Conservation (phyloP, 352 stramenopile genomes). For the Pythium rishiriense region DNA sequence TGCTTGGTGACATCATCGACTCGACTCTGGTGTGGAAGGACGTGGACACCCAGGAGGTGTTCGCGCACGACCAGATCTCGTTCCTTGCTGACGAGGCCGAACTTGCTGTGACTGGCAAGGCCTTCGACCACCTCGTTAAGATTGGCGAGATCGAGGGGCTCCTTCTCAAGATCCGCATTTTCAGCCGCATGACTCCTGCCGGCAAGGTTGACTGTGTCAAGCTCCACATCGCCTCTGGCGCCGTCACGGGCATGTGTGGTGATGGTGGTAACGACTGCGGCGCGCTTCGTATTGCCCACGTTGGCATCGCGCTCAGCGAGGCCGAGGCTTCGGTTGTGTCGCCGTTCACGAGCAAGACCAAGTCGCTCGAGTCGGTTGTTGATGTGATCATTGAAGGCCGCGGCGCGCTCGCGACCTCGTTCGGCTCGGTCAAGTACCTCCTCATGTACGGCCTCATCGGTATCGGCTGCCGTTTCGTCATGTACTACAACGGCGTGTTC, state of each 20-base stretch:
- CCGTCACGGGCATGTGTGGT: conserved; percentile 81
- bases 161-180: conserved; percentile 73
- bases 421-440: conserved; percentile 85
- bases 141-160: conserved; percentile 61
- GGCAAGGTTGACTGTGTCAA: conserved; percentile 75
- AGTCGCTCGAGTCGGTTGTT: conserved; percentile 74
- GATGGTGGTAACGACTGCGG: conserved; percentile 92
- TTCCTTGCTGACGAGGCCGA: conserved; percentile 28
- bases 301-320: conserved; percentile 89
- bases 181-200: conserved; percentile 75
- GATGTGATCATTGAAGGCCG: conserved; percentile 86
- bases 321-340: conserved; percentile 86
- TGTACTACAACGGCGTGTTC: conserved; percentile 87
- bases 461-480: conserved; percentile 79
- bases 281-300: conserved; percentile 88
- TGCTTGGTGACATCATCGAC: conserved; percentile 67
- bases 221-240: conserved; percentile 46
- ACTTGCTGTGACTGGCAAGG: conserved; percentile 68
- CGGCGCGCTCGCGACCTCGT: conserved; percentile 83
- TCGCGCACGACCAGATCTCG: conserved; percentile 3
- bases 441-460: conserved; percentile 84
- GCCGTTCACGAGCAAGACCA: conserved; percentile 83
- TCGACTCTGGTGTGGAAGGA: conserved; percentile 63
- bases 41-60: conserved; percentile 31
- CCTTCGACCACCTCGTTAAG: conserved; percentile 70